Base-by-base conservation (phyloP, 192 early-diverging fungal genomes). In the Mycoemilia scoparia region DNA sequence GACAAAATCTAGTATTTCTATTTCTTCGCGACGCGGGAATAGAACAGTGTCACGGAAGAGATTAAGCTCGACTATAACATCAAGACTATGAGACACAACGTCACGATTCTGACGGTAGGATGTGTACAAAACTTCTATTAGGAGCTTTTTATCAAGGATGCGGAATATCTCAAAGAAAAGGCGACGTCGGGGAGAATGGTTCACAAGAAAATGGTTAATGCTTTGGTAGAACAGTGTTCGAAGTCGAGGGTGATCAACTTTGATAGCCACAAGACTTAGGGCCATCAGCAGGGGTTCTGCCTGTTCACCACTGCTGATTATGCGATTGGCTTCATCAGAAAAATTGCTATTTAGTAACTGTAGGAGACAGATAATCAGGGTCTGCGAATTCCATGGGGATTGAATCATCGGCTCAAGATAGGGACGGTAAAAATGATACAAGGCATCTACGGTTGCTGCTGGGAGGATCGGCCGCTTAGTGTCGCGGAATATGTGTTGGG, bases 121-220 rank as follows among this genome's bases (percentile, higher is more conserved):
- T 18, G 49, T 63, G 54, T 54, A 63, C 29, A 63, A 63, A 24
- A 63, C 52, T 0, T 46, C 54, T 22, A 63, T 34, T 46, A 63
- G 45, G 19, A 49, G 40, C 36, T 63, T 63, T 34, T 53, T 57
- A 22, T 63, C 60, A 44, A 38, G 57, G 29, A 51, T 41, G 36
- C 60, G 60, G 42, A 63, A 46, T 16, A 63, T 49, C 54, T 63
- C 60, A 48, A 63, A 63, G 31, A 63, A 63, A 19, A 63, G 50
- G 5, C 34, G 36, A 15, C 39, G 42, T 29, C 46, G 34, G 29
- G 21, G 22, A 35, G 57, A 46, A 16, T 63, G 54, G 41, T 46
- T 53, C 35, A 45, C 52, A 11, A 63, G 41, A 32, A 63, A 63
- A 25, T 50, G 60, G 12, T 38, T 50, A 32, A 63, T 43, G 29